Evolutionary conservation across 352 stramenopile species (phyloP), one percentile per base, ranked within the genome.

Genomic region (Phytophthora fragariaefolia): DNA sequence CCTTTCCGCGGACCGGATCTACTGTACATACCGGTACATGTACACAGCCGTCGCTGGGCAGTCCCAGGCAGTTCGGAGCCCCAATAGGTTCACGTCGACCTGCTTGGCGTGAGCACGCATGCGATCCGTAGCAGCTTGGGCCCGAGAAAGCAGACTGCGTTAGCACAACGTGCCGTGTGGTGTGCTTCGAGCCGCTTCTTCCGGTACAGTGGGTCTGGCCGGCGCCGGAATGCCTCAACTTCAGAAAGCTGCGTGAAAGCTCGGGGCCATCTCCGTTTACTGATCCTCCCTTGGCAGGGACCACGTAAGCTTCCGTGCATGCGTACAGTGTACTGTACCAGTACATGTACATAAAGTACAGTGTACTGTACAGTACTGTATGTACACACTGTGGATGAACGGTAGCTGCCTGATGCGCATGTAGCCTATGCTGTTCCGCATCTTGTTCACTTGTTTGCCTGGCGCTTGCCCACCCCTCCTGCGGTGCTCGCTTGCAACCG

Each of bases 391-490:
- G n/a, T n/a, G n/a, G n/a, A n/a, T n/a, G n/a, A n/a, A n/a, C n/a
- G n/a, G n/a, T n/a, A n/a, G n/a, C 30, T 12, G 12, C 6, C 30
- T 36, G 6, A 18, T n/a, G 34, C 18, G 34, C 18, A 17, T 42
- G 34, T 42, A 42, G 40, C 18, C 40, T 22, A 26, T 30, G 30
- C 49, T 43, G 17, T 23, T 43, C 49, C 45, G 32, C 51, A 48
- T 46, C 30, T 26, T 58, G 51, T 48, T 43, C 51, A 36, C 20
- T 51, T 30, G 18, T 22, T 42, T 45, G 54, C 27, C 30, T 12
- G 15, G 18, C 13, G 48, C 42, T 59, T 46, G 54, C 48, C 53
- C 53, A 53, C 28, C 45, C 53, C 53, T 62, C 28, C 45, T 10
- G 27, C 23, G 42, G 42, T 42, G 46, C 47, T 43, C 51, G 34